Base-by-base conservation (phyloP, 2,329 filamentous ascomycete genomes). In the Phialophora chinensis region DNA sequence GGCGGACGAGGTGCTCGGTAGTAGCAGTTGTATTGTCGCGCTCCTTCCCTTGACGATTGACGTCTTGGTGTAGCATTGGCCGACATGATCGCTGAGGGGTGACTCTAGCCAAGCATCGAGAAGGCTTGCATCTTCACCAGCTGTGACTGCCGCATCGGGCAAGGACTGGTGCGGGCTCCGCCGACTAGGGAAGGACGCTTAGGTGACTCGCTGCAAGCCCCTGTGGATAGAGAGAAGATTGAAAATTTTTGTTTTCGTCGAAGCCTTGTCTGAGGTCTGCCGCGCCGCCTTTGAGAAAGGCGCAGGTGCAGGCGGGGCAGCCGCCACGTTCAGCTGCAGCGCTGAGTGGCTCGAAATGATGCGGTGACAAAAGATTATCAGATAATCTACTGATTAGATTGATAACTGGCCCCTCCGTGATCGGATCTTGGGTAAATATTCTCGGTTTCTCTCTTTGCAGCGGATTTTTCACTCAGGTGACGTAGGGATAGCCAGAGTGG, bases 341-440 rank as follows among this genome's bases (percentile, higher is more conserved):
- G n/a, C 5, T 60, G n/a, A 65, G 17, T 65, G 55, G 62, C 52
- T 20, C 38, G 25, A 47, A 23, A 55, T 50, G 33, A 35, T n/a
- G 33, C 50, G 55, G 61, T 67, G 66, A 68, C 63, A 27, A 35
- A 56, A 66, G 53, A 57, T 59, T 63, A 62, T 66, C 59, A 60
- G 59, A 66, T 62, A 53, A 62, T 59, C 17, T 6, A 20, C 47
- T 33, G 63, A 68, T 68, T 63, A 68, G 65, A 52, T 63, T 38
- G 66, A 68, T 68, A 68, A 65, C 8, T 33, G 17, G 60, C n/a
- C n/a, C 17, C 66, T 68, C 66, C 66, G 66, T 55, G 59, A 68
- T 68, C 66, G 66, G 66, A 33, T 33, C 60, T 29, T 12, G 35
- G 14, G 11, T 4, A 7, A 50, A 60, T 55, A 23, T 52, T 14